Conservation (phyloP, 2,329 filamentous ascomycete genomes). For the Claviceps fusiformis region DNA sequence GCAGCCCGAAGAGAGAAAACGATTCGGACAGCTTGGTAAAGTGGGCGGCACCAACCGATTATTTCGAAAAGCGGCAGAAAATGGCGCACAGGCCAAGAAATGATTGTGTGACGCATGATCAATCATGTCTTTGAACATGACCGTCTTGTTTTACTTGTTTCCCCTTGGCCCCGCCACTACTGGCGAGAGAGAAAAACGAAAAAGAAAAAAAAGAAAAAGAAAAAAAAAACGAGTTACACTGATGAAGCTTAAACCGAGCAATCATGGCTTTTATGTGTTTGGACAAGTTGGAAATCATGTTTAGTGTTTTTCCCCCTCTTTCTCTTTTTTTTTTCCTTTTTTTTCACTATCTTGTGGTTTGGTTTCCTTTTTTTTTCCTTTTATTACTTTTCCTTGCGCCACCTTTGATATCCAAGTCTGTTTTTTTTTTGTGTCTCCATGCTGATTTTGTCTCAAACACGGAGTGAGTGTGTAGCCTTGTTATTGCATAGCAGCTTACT, state of each 20-base stretch:
- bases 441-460: background rate
- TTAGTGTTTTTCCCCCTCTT: background rate
- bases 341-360: background rate
- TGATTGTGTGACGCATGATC: conserved; percentile 1
- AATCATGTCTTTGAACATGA: background rate
- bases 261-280: background rate
- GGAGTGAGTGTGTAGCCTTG: background rate
- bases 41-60: conserved; percentile 61
- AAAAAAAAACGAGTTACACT: background rate
- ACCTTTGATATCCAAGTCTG: background rate
- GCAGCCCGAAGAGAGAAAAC: conserved; percentile 17
- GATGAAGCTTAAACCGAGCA: background rate
- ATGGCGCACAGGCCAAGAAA: conserved; percentile 9
- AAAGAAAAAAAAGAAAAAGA: background rate
- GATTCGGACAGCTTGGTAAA: conserved; percentile 58
- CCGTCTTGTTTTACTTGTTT: too few relatives aligned
- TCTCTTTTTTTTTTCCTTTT: background rate
- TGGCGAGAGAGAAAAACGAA: background rate
- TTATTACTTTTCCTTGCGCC: too few relatives aligned
- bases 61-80: conserved; percentile 37
- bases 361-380: background rate
- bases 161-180: too few relatives aligned
- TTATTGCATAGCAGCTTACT: background rate
- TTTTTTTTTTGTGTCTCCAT: background rate
- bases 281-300: background rate